Evolutionary conservation across 2,329 filamentous ascomycete genomes (phyloP).

Genomic region (Thielaviopsis cerberus): DNA sequence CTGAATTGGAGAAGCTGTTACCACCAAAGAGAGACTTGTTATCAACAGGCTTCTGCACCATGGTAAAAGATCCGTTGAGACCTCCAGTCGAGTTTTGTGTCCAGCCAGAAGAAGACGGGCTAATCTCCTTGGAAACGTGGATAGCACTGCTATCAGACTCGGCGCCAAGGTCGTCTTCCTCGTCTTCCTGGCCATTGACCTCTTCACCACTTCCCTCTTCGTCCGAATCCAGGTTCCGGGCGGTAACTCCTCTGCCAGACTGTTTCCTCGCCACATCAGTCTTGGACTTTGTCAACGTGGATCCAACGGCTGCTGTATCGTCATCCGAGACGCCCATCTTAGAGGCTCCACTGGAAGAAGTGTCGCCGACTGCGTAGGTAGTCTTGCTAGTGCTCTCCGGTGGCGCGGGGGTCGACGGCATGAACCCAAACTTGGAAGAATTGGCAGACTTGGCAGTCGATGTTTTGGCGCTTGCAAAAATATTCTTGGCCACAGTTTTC

Average conservation of each 20-base stretch:
- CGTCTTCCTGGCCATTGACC: slow-evolving; percentile 24
- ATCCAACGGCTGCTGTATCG: slow-evolving; percentile 6
- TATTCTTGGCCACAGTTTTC: not conserved
- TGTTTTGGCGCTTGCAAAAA: slow-evolving; percentile 23
- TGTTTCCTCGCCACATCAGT: slow-evolving; percentile 13
- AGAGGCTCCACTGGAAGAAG: slow-evolving; percentile 24
- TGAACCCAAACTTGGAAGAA: slow-evolving; percentile 27
- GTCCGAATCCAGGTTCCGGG: slow-evolving; percentile 21
- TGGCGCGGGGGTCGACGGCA: slow-evolving; percentile 26
- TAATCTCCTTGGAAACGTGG: slow-evolving; percentile 42
- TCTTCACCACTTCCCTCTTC: slow-evolving; percentile 24
- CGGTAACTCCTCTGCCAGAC: not conserved
- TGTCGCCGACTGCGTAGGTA: slow-evolving; percentile 29
- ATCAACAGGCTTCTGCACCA: slow-evolving; percentile 18
- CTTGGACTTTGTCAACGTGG: slow-evolving; percentile 12
- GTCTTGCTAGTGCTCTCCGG: slow-evolving; percentile 37
- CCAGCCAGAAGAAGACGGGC: slow-evolving; percentile 34
- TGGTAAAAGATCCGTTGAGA: slow-evolving; percentile 27
- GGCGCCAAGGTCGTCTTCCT: slow-evolving; percentile 30
- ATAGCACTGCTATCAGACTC: slow-evolving; percentile 41
- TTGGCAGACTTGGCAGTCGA: slow-evolving; percentile 33
- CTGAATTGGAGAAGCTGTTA: not conserved
- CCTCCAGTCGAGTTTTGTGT: slow-evolving; percentile 37
- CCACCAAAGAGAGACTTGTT: not conserved
- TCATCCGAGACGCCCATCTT: slow-evolving; percentile 10